A percentile compares a stretch with the other conserved stretches of the same genome.
Conservation (phyloP, 768 basidiomycete genomes). For the Hydnomerulius pinastri region DNA sequence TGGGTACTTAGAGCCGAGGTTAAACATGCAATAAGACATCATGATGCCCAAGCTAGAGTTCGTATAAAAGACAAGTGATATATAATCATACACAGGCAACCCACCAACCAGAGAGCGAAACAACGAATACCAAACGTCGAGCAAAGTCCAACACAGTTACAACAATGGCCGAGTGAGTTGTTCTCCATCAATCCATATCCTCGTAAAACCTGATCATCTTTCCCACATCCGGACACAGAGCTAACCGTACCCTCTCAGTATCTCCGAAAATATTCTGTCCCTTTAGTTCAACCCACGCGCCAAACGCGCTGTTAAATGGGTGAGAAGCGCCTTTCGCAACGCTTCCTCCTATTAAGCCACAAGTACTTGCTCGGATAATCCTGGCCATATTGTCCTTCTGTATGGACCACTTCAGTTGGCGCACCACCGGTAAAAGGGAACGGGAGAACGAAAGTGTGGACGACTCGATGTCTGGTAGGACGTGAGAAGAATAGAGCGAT, state of each 20-base stretch:
- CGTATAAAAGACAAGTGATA: neutral
- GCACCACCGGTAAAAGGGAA: slow-evolving; percentile 62
- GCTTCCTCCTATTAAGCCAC: slow-evolving; percentile 30
- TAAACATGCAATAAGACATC: too few relatives aligned
- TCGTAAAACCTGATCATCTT: slow-evolving; percentile 66
- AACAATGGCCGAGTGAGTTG: neutral
- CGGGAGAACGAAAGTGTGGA: slow-evolving; percentile 58
- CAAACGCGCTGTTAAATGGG: slow-evolving; percentile 40
- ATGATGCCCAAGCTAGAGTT: too few relatives aligned
- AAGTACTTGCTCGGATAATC: slow-evolving; percentile 46
- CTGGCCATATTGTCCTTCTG: slow-evolving; percentile 63
- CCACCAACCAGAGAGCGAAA: neutral
- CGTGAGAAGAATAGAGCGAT: slow-evolving; percentile 48
- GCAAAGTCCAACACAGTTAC: neutral
- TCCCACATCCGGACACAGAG: slow-evolving; percentile 65
- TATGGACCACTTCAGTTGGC: slow-evolving; percentile 70
- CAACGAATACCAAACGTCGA: neutral
- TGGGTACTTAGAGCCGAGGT: too few relatives aligned
- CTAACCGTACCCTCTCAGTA: slow-evolving; percentile 64
- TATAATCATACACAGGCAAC: neutral
- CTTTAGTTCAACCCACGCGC: slow-evolving; percentile 58
- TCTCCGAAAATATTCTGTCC: slow-evolving; percentile 56
- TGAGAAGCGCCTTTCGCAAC: slow-evolving; percentile 9
- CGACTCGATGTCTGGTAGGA: slow-evolving; percentile 66
- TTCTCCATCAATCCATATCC: slow-evolving; percentile 25